Evolutionary conservation across 352 stramenopile genomes (phyloP).

Genomic region (Phytophthora pistaciae): DNA sequence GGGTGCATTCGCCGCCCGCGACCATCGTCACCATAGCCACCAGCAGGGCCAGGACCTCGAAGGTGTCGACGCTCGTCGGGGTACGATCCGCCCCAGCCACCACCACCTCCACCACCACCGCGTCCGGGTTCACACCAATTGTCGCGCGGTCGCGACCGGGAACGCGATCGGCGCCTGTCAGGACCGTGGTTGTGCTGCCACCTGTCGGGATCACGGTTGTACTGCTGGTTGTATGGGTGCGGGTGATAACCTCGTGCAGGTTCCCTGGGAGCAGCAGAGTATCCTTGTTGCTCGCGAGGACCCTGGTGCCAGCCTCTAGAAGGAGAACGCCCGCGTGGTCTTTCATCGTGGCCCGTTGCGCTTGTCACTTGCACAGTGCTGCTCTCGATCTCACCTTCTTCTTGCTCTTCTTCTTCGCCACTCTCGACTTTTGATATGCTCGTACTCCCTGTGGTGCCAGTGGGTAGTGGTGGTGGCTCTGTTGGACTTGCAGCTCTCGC

Average conservation of each 20-base stretch:
- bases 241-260: neutral
- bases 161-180: conserved; percentile 21
- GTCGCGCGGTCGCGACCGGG: conserved; percentile 17
- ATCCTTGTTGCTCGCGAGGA: neutral
- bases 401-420: conserved; percentile 22
- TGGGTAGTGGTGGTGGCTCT: neutral
- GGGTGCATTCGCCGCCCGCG: conserved; percentile 16
- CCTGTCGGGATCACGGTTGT: neutral
- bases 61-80: conserved; percentile 9
- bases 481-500: neutral
- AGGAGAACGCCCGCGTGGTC: neutral
- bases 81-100: conserved; percentile 14
- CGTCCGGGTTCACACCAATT: neutral
- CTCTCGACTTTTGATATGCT: conserved; percentile 4
- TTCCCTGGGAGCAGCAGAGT: neutral
- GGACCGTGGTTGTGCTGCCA: neutral
- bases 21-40: conserved; percentile 10
- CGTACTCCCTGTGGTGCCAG: neutral
- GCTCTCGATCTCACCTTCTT: conserved; percentile 33
- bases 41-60: conserved; percentile 7
- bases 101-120: neutral
- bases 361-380: conserved; percentile 4
- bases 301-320: conserved; percentile 10
- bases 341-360: neutral
- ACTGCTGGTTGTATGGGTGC: neutral